Conservation (phyloP, 495 filamentous ascomycete genomes). For the Cenococcum geophilum region DNA sequence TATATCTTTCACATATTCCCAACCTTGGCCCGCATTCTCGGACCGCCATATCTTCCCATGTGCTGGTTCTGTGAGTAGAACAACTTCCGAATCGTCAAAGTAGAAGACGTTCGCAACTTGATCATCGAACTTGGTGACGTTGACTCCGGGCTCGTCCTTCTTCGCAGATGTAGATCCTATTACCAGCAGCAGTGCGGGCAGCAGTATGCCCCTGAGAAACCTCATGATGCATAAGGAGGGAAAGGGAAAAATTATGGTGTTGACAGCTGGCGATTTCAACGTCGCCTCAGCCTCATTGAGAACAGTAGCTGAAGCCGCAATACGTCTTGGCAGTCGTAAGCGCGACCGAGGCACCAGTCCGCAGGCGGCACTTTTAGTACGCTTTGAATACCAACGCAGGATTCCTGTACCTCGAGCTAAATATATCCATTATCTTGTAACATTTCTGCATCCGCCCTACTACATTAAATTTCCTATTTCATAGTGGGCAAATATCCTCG, state of each 20-base stretch:
- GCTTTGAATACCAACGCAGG: no score
- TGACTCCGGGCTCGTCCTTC: constrained; percentile 47
- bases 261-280: constrained; percentile 4
- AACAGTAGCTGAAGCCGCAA: constrained; percentile 4
- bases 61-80: constrained; percentile 56
- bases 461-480: no score
- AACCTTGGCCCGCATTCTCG: constrained; percentile 67
- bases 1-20: constrained; percentile 59
- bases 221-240: constrained; percentile 30
- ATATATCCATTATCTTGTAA: not conserved
- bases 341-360: not conserved
- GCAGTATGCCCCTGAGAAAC: constrained; percentile 30
- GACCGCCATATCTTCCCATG: constrained; percentile 61
- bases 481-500: no score
- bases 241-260: constrained; percentile 3
- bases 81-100: constrained; percentile 77
- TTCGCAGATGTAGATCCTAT: constrained; percentile 30
- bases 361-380: not conserved
- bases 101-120: constrained; percentile 65
- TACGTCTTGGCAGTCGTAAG: not conserved
- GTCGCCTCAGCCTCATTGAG: not conserved
- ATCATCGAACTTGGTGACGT: constrained; percentile 53
- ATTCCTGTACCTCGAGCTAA: not conserved
- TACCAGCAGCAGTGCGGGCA: constrained; percentile 31
- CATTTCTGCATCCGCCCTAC: no score